Conservation (phyloP, 2,329 filamentous ascomycete species). For the Scytalidium sp. region DNA sequence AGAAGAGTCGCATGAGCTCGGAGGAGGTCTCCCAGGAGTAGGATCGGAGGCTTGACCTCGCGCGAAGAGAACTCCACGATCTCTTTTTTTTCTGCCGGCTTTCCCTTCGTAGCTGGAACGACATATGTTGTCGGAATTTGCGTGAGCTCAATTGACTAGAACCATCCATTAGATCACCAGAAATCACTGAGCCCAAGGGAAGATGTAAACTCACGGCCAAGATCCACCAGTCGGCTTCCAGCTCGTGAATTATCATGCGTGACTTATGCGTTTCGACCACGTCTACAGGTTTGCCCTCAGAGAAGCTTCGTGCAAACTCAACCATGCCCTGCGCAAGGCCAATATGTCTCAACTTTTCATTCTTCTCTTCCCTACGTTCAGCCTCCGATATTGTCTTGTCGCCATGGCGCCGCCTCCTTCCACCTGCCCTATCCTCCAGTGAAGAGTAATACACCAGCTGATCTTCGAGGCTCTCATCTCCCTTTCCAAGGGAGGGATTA, state of each 20-base stretch:
- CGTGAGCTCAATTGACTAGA: conserved; percentile 79
- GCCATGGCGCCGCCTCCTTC: background rate
- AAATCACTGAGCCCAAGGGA: background rate
- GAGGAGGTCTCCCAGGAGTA: conserved; percentile 77
- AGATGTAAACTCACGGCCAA: conserved; percentile 65
- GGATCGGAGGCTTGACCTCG: conserved; percentile 78
- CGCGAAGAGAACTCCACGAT: conserved; percentile 78
- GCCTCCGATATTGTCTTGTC: conserved; percentile 9
- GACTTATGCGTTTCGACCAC: conserved; percentile 89
- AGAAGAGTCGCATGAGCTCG: conserved; percentile 83
- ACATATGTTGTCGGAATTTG: conserved; percentile 60
- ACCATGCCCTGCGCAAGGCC: conserved; percentile 97
- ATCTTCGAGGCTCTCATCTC: conserved; percentile 58
- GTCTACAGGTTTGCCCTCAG: conserved; percentile 72
- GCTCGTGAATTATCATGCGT: conserved; percentile 78
- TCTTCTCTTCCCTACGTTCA: conserved; percentile 60
- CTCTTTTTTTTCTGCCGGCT: conserved; percentile 15
- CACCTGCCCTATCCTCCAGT: conserved; percentile 9
- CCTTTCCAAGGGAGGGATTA: conserved; percentile 76
- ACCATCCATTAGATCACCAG: conserved; percentile 9
- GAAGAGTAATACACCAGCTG: conserved; percentile 86
- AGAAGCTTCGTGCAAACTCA: conserved; percentile 86
- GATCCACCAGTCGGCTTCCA: conserved; percentile 95
- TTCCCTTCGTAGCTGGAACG: conserved; percentile 24
- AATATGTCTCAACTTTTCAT: conserved; percentile 87